Evolutionary conservation across 2,329 filamentous ascomycete species (phyloP).

Genomic region (Epichloe typhina): DNA sequence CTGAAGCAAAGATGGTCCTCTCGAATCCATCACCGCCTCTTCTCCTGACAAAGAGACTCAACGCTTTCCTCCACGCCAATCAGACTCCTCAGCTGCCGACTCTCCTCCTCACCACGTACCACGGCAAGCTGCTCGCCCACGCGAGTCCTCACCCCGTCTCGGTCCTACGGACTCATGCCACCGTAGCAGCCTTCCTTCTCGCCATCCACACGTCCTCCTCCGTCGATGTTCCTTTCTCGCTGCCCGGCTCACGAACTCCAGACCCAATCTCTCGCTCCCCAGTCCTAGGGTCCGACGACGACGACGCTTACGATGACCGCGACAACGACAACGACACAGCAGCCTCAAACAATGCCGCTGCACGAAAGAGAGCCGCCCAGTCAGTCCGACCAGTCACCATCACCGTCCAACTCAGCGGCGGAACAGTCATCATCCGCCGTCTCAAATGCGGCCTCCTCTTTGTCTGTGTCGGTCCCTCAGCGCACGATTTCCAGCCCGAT

Average conservation of each 20-base stretch:
- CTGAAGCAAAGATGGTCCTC: constrained; percentile 18
- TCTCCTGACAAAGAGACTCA: constrained; percentile 53
- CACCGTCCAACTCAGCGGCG: constrained; percentile 45
- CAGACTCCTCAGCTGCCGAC: constrained; percentile 45
- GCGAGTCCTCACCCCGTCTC: constrained; percentile 42
- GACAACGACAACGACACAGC: background rate
- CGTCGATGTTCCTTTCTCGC: constrained; percentile 26
- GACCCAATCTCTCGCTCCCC: constrained; percentile 13
- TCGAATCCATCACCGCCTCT: constrained; percentile 37
- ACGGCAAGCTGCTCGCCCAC: constrained; percentile 51
- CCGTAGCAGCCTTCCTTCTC: constrained; percentile 50
- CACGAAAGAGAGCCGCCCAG: constrained; percentile 3
- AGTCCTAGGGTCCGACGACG: constrained; percentile 10
- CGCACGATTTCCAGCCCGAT: constrained; percentile 12
- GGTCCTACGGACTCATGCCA: constrained; percentile 48
- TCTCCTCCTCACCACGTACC: constrained; percentile 44
- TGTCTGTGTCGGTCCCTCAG: constrained; percentile 41
- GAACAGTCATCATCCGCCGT: constrained; percentile 44
- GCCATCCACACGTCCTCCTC: constrained; percentile 38
- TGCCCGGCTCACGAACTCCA: constrained; percentile 23
- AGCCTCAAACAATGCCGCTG: constrained; percentile 1
- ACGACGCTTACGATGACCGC: constrained; percentile 14
- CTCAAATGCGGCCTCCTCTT: constrained; percentile 48
- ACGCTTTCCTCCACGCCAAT: constrained; percentile 45
- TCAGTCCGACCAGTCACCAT: constrained; percentile 29